A percentile compares a stretch with the other conserved stretches of the same genome.
These are phyloP conservation scores for Trypanosoma platydactyli DNA, from an alignment of 208 protist species.

Conservation along the genomic window DNA sequence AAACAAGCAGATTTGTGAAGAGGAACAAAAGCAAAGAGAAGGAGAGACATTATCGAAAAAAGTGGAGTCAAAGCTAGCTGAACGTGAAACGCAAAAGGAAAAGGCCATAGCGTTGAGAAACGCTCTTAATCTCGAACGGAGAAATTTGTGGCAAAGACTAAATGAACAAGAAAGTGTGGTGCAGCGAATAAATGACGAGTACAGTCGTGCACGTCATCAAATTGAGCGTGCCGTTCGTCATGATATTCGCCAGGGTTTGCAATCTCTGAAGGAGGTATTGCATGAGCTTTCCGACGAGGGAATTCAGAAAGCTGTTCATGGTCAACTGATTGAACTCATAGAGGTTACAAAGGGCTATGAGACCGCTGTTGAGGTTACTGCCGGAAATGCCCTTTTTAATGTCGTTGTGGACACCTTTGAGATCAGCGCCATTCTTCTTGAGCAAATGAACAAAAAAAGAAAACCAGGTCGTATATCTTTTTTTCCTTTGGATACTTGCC, in stretches of 20 bases:
- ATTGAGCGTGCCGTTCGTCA: slow-evolving; percentile 65
- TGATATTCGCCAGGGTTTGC: slow-evolving; percentile 88
- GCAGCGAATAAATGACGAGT: slow-evolving; percentile 53
- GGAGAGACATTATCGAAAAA: slow-evolving; percentile 29
- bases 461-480: slow-evolving; percentile 96
- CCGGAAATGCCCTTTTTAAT: slow-evolving; percentile 96
- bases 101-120: slow-evolving; percentile 46
- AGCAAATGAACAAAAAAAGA: slow-evolving; percentile 87
- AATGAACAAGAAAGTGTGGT: slow-evolving; percentile 72
- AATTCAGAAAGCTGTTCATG: slow-evolving; percentile 86
- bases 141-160: slow-evolving; percentile 73
- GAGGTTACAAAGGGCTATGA: slow-evolving; percentile 81
- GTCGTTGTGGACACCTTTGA: slow-evolving; percentile 98
- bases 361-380: slow-evolving; percentile 94
- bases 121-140: slow-evolving; percentile 67
- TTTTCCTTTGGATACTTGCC: slow-evolving; percentile 95
- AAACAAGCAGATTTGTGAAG: slow-evolving; percentile 22
- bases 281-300: slow-evolving; percentile 51
- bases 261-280: slow-evolving; percentile 77
- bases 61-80: slow-evolving; percentile 50
- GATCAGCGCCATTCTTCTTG: slow-evolving; percentile 85
- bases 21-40: slow-evolving; percentile 33
- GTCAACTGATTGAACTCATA: slow-evolving; percentile 96
- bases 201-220: slow-evolving; percentile 42
- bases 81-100: slow-evolving; percentile 41